Percentiles rank a stretch among this genome's conserved stretches.
Evolutionary conservation across 1,284 basidiomycete genomes (phyloP).

Genomic region (Rhodotorula sp.): DNA sequence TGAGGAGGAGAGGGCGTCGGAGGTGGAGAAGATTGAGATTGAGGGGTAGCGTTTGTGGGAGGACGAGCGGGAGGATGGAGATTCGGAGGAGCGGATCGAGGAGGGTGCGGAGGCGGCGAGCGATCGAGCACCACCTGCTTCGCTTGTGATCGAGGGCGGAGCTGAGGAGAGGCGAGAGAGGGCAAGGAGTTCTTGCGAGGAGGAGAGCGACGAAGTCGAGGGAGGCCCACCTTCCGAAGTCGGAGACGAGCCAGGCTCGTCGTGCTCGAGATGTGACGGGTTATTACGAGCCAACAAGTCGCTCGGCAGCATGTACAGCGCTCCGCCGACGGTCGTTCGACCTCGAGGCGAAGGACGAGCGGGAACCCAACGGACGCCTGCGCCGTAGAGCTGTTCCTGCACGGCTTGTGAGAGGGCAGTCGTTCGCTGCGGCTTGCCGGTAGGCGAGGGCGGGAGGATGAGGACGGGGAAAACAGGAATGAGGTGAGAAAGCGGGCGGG

Average conservation of each 20-base stretch:
- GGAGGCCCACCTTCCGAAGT: background rate
- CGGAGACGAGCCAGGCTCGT: background rate
- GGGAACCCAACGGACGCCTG: constrained; percentile 28
- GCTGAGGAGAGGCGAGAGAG: background rate
- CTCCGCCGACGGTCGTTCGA: background rate
- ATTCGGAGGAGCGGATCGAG: background rate
- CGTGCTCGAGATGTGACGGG: background rate
- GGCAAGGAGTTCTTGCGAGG: background rate
- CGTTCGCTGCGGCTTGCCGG: constrained; percentile 29
- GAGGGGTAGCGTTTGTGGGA: constrained; percentile 1
- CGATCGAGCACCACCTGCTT: too few species aligned
- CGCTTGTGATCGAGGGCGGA: too few species aligned
- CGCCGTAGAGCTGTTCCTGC: constrained; percentile 24
- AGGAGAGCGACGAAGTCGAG: constrained; percentile 11
- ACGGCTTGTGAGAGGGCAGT: constrained; percentile 26
- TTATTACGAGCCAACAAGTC: constrained; percentile 21
- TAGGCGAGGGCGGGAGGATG: constrained; percentile 24
- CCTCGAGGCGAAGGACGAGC: background rate
- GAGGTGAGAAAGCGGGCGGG: constrained; percentile 24
- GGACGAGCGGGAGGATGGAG: background rate
- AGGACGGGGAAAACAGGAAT: constrained; percentile 34
- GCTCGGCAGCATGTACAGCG: constrained; percentile 29
- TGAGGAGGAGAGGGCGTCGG: constrained; percentile 1
- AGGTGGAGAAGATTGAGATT: background rate
- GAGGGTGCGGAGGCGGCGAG: too few species aligned